Base-by-base conservation (phyloP, 2,329 filamentous ascomycete genomes). In the Aspergillus phoenicis region DNA sequence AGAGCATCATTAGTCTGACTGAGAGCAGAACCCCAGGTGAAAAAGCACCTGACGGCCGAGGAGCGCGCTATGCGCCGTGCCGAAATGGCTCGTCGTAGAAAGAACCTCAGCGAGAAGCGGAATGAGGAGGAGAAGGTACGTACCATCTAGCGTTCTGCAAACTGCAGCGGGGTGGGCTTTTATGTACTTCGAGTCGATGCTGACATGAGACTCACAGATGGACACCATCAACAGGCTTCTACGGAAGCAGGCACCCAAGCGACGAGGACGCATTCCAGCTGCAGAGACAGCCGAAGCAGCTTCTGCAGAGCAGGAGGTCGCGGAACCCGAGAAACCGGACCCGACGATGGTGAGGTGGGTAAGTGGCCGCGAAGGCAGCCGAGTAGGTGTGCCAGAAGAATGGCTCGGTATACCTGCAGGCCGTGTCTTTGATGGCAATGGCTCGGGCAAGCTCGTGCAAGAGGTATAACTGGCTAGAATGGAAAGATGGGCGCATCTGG, bases 91-190 rank as follows among this genome's bases (percentile, higher is more conserved):
- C 80, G 89, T 59, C 83, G 89, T 57, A 81, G 89, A 62, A 91
- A 91, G 78, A 91, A 91, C 65, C 80, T 91, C 33, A 89, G 86
- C 60, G 89, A 91, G 76, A 90, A 91, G 78, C 84, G 89, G n/a
- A 89, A 90, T 58, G 89, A 91, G 70, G 89, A 91, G 77, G 89
- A 91, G 74, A 91, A 91, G 83, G 88, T 88, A 71, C 30, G 86
- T 85, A 58, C 13, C 24, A 10, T 26, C 13, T 11, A n/a, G 8
- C 15, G 5, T 22, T 1, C n/a, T 8, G 8, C 20, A 55, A 15
- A 28, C 11, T 39, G 10, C 15, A 41, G 26, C 22, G 7, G 5
- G 26, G 8, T 10, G n/a, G 28, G 15, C 17, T 10, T 17, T 43
- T 3, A 13, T 30, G 4, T 49, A 22, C 17, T 38, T 13, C 55